Evolutionary conservation across 306 rosid species (phyloP).

Genomic region (Senna tora): DNA sequence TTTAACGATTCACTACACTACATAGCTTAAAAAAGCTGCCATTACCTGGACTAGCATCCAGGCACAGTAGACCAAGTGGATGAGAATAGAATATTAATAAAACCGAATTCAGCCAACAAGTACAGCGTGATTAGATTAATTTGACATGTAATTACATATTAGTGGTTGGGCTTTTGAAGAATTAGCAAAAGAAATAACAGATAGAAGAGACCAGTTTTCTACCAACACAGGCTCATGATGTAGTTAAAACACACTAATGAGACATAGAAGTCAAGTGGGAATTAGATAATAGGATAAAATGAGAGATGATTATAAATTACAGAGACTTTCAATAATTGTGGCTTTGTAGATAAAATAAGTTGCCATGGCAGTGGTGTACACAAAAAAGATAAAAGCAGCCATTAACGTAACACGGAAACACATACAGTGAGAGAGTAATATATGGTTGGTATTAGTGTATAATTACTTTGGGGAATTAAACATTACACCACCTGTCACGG

Average conservation of each 20-base stretch:
- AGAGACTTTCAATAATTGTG: not conserved
- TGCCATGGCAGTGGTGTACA: constrained; percentile 15
- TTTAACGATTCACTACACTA: not conserved
- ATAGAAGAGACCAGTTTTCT: not conserved
- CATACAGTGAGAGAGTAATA: constrained; percentile 3
- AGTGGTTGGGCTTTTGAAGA: too few relatives aligned
- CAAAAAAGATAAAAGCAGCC: constrained; percentile 9
- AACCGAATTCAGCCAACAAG: not conserved
- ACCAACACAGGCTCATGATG: not conserved
- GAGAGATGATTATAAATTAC: not conserved
- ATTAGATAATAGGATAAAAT: not conserved
- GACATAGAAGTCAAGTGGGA: constrained; percentile 7
- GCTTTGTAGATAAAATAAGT: not conserved
- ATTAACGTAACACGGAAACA: not conserved
- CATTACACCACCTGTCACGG: constrained; percentile 40
- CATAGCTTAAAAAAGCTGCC: not conserved
- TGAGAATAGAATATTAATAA: too few relatives aligned
- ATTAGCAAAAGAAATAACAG: not conserved
- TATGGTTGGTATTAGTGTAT: constrained; percentile 26
- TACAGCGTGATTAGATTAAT: not conserved
- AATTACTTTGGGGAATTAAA: constrained; percentile 29
- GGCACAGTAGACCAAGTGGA: not conserved
- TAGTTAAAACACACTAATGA: constrained; percentile 4
- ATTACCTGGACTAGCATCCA: not conserved
- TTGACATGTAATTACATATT: too few relatives aligned